A percentile compares a stretch with the other conserved stretches of the same genome.
phyloP scores from a whole-genome alignment of 2,329 filamentous ascomycete genomes.

The Cladorrhinum sp. region DNA sequence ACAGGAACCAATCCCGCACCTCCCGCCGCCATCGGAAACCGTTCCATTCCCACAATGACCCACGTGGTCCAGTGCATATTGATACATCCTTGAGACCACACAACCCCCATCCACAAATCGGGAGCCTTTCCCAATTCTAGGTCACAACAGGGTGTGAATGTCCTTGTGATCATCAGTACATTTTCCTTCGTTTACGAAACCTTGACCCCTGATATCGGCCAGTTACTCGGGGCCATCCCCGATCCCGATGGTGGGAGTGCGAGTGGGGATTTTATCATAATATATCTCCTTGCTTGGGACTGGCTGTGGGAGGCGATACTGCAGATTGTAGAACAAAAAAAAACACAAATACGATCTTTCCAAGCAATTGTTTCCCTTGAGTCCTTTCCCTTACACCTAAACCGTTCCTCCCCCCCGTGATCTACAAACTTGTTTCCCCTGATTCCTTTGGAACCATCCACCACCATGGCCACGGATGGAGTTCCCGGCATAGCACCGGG shows the following conservation, averaged over 20 bases:
- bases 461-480: not conserved
- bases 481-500: not conserved
- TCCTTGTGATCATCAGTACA: not conserved
- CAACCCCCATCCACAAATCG: not conserved
- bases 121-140: not conserved
- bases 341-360: no score
- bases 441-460: not conserved
- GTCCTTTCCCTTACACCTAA: no score
- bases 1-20: no score
- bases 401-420: not conserved
- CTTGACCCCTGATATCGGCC: not conserved
- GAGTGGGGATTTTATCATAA: not conserved
- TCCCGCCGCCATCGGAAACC: not conserved
- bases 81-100: no score
- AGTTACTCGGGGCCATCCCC: not conserved
- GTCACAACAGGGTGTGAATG: not conserved
- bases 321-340: no score
- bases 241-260: not conserved
- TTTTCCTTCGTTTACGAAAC: not conserved
- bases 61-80: no score
- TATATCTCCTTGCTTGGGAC: not conserved
- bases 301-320: conserved; percentile 43
- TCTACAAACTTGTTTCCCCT: not conserved
- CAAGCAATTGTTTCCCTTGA: no score
- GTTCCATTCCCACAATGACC: no score